Conservation (phyloP, 2,329 filamentous ascomycete species). For the Tolypocladium guangdongense region DNA sequence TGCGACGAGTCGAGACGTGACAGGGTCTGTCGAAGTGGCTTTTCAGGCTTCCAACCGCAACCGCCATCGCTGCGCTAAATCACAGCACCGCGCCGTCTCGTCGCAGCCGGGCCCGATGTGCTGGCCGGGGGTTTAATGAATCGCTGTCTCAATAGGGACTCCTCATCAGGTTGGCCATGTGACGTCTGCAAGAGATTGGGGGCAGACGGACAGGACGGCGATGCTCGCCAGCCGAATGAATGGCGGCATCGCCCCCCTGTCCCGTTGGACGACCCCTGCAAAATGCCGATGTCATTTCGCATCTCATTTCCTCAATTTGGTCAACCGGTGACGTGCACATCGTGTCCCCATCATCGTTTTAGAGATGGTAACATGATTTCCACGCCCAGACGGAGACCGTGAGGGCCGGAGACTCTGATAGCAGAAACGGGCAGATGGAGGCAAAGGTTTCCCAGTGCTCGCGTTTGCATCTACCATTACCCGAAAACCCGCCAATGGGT, state of each 20-base stretch:
- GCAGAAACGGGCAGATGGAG: background rate
- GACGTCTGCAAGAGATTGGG: background rate
- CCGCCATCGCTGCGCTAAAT: background rate
- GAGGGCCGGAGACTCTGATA: background rate
- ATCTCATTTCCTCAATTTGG: conserved; percentile 7
- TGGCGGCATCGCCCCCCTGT: background rate
- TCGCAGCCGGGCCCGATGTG: background rate
- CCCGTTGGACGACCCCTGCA: background rate
- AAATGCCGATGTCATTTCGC: conserved; percentile 6
- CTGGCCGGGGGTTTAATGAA: background rate
- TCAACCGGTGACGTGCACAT: conserved; percentile 3
- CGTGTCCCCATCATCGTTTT: background rate
- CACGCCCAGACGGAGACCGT: background rate
- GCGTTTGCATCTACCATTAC: background rate
- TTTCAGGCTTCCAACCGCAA: background rate
- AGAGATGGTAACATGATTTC: background rate
- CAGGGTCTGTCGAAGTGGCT: background rate
- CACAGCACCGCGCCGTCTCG: background rate
- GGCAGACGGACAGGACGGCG: background rate
- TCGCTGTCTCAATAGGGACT: background rate
- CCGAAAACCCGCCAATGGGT: background rate
- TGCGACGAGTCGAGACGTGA: background rate
- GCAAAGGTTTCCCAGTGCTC: background rate
- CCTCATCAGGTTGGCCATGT: background rate
- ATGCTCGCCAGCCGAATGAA: background rate